phyloP scores from a whole-genome alignment of 2,329 filamentous ascomycete genomes.

The Trichophyton rubrum region DNA sequence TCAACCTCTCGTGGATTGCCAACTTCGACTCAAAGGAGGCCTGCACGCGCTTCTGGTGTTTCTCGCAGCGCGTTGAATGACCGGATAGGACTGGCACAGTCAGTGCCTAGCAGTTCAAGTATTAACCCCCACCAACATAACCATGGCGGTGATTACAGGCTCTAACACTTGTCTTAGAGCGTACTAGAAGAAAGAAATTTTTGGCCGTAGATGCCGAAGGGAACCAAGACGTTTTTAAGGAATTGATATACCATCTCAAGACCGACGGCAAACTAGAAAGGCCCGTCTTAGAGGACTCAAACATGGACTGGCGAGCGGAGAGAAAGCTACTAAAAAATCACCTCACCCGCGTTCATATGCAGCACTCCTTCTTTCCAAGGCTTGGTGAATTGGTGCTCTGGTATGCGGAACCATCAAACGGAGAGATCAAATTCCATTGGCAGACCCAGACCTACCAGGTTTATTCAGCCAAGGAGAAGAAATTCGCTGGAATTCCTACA shows the following conservation, averaged over 20 bases:
- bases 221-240: slow-evolving; percentile 42
- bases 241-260: slow-evolving; percentile 38
- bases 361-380: slow-evolving; percentile 42
- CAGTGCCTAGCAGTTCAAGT: not conserved
- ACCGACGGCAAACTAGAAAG: slow-evolving; percentile 31
- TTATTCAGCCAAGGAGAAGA: slow-evolving; percentile 22
- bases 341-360: slow-evolving; percentile 31
- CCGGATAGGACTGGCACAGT: not conserved
- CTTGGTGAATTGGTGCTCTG: slow-evolving; percentile 47
- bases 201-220: slow-evolving; percentile 38
- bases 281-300: slow-evolving; percentile 37
- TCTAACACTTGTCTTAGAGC: not conserved
- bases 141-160: not conserved
- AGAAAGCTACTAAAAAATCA: slow-evolving; percentile 31
- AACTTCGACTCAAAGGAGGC: not conserved
- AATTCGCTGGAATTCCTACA: slow-evolving; percentile 28
- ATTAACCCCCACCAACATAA: not conserved
- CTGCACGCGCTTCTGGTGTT: not conserved
- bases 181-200: slow-evolving; percentile 1
- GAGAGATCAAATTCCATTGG: slow-evolving; percentile 26
- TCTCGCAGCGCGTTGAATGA: not conserved
- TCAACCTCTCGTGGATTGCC: not conserved
- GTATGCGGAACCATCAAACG: slow-evolving; percentile 22
- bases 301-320: slow-evolving; percentile 46
- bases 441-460: slow-evolving; percentile 21